A percentile compares a stretch with the other conserved stretches of the same genome.
These are phyloP conservation scores for Trametes cubensis DNA, from an alignment of 768 basidiomycete species.

Conservation along the genomic window DNA sequence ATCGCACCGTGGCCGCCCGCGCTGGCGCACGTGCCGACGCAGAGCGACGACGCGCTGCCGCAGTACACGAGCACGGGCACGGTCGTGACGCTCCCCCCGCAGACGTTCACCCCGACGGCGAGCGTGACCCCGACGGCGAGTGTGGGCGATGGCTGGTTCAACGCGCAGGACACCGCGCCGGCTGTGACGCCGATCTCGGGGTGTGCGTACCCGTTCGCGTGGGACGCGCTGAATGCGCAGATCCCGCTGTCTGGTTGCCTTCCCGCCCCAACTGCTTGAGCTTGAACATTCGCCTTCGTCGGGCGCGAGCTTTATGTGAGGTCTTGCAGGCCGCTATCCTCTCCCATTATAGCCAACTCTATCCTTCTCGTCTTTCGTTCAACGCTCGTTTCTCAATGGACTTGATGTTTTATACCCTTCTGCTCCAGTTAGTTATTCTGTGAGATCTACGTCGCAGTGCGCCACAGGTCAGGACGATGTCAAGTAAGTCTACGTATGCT, in stretches of 20 bases:
- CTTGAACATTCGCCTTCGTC: too few species aligned
- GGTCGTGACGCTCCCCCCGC: conserved; percentile 54
- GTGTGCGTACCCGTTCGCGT: conserved; percentile 64
- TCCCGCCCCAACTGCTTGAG: conserved; percentile 1
- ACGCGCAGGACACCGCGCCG: conserved; percentile 46
- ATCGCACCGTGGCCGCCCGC: conserved; percentile 56
- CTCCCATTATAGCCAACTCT: too few species aligned
- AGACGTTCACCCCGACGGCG: conserved; percentile 46
- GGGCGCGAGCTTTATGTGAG: too few species aligned
- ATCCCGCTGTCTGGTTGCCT: conserved; percentile 33
- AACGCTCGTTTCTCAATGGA: too few species aligned
- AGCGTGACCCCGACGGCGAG: conserved; percentile 47
- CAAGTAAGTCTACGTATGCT: too few species aligned
- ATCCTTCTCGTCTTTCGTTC: conserved; percentile 1
- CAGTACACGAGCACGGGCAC: conserved; percentile 64
- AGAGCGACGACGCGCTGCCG: conserved; percentile 51
- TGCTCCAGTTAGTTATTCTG: too few species aligned
- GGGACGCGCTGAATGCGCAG: conserved; percentile 46
- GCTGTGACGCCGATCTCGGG: conserved; percentile 63
- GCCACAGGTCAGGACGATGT: too few species aligned
- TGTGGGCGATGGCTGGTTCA: conserved; percentile 57
- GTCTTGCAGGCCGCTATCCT: too few species aligned
- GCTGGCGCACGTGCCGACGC: conserved; percentile 49
- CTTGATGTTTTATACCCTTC: too few species aligned
- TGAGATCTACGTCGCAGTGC: too few species aligned